Evolutionary conservation across 2,329 filamentous ascomycete genomes (phyloP).

Genomic region (Emydomyces testavorans): DNA sequence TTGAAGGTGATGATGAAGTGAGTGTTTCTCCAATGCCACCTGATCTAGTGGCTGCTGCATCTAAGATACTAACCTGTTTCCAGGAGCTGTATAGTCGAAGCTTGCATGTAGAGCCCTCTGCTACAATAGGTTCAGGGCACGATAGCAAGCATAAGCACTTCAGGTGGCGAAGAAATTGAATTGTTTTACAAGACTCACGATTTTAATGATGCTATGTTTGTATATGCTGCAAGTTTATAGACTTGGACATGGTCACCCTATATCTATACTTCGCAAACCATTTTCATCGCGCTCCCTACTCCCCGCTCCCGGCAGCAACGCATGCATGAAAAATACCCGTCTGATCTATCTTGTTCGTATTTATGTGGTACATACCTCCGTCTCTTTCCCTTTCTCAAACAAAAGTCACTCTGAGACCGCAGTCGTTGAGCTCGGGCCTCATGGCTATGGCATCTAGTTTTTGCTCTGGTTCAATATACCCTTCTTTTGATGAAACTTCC

Average conservation of each 20-base stretch:
- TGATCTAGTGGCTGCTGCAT: background rate
- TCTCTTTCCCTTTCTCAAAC: background rate
- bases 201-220: constrained; percentile 15
- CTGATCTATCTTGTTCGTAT: background rate
- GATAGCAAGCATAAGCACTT: constrained; percentile 34
- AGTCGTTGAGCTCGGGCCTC: background rate
- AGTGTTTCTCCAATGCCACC: constrained; percentile 24
- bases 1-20: constrained; percentile 81
- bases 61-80: constrained; percentile 9
- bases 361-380: background rate
- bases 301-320: background rate
- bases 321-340: background rate
- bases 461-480: background rate
- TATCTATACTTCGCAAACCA: background rate
- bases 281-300: background rate
- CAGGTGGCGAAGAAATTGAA: constrained; percentile 33
- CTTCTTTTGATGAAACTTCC: background rate
- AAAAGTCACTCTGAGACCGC: constrained; percentile 2
- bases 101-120: constrained; percentile 42
- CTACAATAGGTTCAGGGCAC: constrained; percentile 19
- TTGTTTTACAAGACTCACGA: constrained; percentile 10
- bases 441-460: background rate
- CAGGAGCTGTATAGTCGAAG: constrained; percentile 51
- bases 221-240: constrained; percentile 6
- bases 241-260: constrained; percentile 10